phyloP scores from a whole-genome alignment of 2,329 filamentous ascomycete species.

The Colletotrichum magnum region DNA sequence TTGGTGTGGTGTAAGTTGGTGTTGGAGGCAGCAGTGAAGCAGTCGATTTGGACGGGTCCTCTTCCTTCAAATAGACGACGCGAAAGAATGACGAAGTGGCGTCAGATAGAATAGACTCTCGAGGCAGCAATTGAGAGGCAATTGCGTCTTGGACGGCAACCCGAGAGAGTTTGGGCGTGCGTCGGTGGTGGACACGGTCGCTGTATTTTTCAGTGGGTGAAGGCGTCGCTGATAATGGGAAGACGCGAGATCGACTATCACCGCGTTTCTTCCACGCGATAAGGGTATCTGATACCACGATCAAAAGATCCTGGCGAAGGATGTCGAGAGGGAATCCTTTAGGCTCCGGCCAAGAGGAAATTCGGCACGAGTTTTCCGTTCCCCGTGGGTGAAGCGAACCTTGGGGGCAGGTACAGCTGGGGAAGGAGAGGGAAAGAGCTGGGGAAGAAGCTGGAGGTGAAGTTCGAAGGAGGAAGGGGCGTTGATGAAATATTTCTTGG shows the following conservation, averaged over 20 bases:
- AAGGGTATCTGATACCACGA: not conserved
- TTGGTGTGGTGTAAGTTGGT: slow-evolving; percentile 8
- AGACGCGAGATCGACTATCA: not conserved
- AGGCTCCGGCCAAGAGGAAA: slow-evolving; percentile 23
- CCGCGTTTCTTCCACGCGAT: not conserved
- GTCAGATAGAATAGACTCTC: not conserved
- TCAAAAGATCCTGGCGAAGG: too few species aligned
- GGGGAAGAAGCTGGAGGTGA: slow-evolving; percentile 16
- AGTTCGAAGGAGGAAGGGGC: slow-evolving; percentile 16
- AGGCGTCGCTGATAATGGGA: not conserved
- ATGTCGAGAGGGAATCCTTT: not conserved
- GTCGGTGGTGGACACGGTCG: slow-evolving; percentile 4
- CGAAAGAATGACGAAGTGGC: not conserved
- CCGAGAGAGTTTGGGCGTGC: slow-evolving; percentile 4
- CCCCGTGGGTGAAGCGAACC: slow-evolving; percentile 18
- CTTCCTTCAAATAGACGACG: not conserved
- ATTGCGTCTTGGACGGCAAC: not conserved
- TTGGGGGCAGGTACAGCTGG: slow-evolving; percentile 18
- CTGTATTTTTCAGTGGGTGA: slow-evolving; percentile 26
- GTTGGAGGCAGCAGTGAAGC: not conserved
- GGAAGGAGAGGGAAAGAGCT: slow-evolving; percentile 28
- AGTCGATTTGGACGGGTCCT: not conserved
- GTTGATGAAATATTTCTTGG: slow-evolving; percentile 37
- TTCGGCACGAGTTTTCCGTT: not conserved
- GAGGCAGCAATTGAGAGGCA: not conserved